Conservation (phyloP, 352 stramenopile species). For the Ophiocytium majus region DNA sequence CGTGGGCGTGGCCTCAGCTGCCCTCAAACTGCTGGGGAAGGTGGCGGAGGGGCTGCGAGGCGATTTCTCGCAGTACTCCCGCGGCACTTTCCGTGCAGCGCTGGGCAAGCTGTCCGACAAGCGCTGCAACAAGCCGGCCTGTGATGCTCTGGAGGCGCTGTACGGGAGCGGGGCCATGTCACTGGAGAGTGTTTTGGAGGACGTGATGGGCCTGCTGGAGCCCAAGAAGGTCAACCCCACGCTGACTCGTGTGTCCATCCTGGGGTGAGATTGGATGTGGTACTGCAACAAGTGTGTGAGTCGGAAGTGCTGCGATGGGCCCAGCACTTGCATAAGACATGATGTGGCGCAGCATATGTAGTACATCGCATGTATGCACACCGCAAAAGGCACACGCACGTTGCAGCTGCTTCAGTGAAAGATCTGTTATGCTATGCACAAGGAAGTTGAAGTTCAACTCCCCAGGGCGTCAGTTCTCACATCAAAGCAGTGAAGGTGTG, state of each 20-base stretch:
- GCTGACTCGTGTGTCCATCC: conserved; percentile 39
- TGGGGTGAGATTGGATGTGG: too few relatives aligned
- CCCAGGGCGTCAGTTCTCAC: too few relatives aligned
- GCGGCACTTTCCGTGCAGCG: conserved; percentile 35
- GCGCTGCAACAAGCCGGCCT: conserved; percentile 41
- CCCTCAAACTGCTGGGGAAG: conserved; percentile 26
- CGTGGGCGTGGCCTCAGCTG: conserved; percentile 27
- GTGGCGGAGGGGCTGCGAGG: conserved; percentile 46
- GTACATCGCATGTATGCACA: too few relatives aligned
- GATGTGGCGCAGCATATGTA: too few relatives aligned
- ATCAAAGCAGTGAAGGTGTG: too few relatives aligned
- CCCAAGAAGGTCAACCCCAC: conserved; percentile 47
- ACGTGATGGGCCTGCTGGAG: conserved; percentile 41
- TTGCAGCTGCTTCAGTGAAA: too few relatives aligned
- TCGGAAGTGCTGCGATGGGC: too few relatives aligned
- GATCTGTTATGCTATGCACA: too few relatives aligned
- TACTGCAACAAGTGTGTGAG: too few relatives aligned
- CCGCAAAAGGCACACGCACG: too few relatives aligned
- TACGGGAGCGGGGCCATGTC: conserved; percentile 46
- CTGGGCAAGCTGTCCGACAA: conserved; percentile 53
- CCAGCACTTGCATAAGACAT: too few relatives aligned
- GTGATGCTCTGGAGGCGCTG: conserved; percentile 47
- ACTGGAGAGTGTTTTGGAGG: conserved; percentile 48
- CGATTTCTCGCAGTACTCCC: conserved; percentile 41
- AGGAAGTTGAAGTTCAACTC: too few relatives aligned